Base-by-base conservation (phyloP, 768 basidiomycete species). In the Phaeotremella fagi region DNA sequence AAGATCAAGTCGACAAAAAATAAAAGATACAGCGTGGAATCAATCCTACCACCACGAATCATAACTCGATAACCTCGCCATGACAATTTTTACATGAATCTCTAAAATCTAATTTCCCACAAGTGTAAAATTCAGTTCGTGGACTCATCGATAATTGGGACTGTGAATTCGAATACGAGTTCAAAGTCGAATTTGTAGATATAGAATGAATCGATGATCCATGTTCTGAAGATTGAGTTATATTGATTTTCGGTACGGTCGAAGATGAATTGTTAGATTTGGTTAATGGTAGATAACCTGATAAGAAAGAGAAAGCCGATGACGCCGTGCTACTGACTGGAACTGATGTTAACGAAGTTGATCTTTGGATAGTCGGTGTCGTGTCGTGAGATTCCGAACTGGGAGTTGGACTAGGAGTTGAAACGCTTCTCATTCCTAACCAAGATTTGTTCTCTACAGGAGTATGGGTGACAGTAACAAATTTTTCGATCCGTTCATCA, bases 271-370 rank as follows among this genome's bases (percentile, higher is more conserved):
- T 9, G 24, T 7, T 41, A 22, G 12, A 11, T 41, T 41, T 41
- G 9, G 12, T 6, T 20, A 41, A 22, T 18, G 53, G 46, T 4
- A 54, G 47, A 48, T 54, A 54, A 11, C 46, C 53, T n/a, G 53
- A 33, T 26, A 54, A 48, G 37, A 38, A 54, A 15, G 53, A 54
- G 3, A 54, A n/a, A 3, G 53, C 45, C 3, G 50, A 52, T 15
- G 50, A 44, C n/a, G 42, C 42, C 37, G 52, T 33, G 5, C 18
- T 14, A 23, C 26, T 23, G 15, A 20, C 4, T 20, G 46, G 28
- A 12, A 24, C 9, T 7, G 46, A 29, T 9, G 38, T 41, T 20
- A 41, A 41, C 9, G 38, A 41, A 11, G 38, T 41, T 20, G 38
- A 41, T 41, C 38, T 12, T 6, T 12, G 7, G 18, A 11, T 18